These are phyloP conservation scores for Jatropha podagrica DNA, from an alignment of 441 rosid genomes.

Conservation along the genomic window DNA sequence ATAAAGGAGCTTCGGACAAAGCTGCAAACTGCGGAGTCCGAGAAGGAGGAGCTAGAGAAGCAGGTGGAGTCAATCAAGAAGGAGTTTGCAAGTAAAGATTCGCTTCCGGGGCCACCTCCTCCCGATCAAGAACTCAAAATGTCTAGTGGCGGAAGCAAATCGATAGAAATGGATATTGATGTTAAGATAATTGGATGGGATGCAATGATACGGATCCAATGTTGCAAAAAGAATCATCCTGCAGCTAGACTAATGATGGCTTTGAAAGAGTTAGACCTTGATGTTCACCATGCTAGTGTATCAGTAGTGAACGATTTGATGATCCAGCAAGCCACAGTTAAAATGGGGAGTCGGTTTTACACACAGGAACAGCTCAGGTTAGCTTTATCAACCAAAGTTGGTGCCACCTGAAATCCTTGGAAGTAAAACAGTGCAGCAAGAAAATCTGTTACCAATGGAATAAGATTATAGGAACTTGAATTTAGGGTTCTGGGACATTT, in stretches of 20 bases:
- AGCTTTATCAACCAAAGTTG: constrained; percentile 67
- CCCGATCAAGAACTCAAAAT: constrained; percentile 45
- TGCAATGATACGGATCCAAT: constrained; percentile 86
- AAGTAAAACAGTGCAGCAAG: not conserved
- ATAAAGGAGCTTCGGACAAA: constrained; percentile 78
- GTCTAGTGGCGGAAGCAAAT: constrained; percentile 35
- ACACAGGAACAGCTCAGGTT: constrained; percentile 80
- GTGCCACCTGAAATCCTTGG: constrained; percentile 33
- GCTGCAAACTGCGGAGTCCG: constrained; percentile 58
- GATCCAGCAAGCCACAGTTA: constrained; percentile 98
- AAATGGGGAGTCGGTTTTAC: constrained; percentile 84
- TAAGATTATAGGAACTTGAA: constrained; percentile 3
- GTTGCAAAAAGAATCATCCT: constrained; percentile 84
- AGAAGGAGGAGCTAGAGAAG: constrained; percentile 71
- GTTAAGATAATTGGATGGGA: constrained; percentile 94
- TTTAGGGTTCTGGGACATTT: constrained; percentile 42
- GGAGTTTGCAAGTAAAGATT: constrained; percentile 46
- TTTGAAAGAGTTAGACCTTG: constrained; percentile 81
- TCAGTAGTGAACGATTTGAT: constrained; percentile 92
- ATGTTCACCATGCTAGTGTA: constrained; percentile 89
- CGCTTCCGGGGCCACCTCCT: constrained; percentile 32
- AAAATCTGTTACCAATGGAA: not conserved
- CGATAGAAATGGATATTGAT: constrained; percentile 75
- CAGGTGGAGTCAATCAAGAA: constrained; percentile 54
- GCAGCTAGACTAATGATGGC: constrained; percentile 93